Conservation (phyloP, 2,329 filamentous ascomycete genomes). For the Paecilomyces sp. region DNA sequence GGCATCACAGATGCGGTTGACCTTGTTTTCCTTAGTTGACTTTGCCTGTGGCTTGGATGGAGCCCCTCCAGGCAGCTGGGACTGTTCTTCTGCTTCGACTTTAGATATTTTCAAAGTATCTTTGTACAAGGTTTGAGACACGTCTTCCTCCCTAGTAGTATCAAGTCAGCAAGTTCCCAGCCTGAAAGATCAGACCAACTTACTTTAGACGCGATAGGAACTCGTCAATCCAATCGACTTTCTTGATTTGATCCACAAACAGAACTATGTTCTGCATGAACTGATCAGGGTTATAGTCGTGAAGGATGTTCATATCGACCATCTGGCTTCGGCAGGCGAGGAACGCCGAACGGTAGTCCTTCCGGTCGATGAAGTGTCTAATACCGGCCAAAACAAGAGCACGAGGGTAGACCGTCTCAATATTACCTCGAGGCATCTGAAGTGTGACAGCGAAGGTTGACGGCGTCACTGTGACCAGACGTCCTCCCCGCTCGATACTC, state of each 20-base stretch:
- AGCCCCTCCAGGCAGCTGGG: conserved; percentile 10
- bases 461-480: conserved; percentile 81
- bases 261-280: conserved; percentile 69
- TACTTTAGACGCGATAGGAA: conserved; percentile 81
- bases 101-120: conserved; percentile 59
- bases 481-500: conserved; percentile 82
- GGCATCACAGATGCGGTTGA: conserved; percentile 83
- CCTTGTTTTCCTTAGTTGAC: conserved; percentile 48
- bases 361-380: conserved; percentile 67
- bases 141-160: conserved; percentile 66
- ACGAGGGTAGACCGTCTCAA: conserved; percentile 90
- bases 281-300: conserved; percentile 82
- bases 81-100: conserved; percentile 16
- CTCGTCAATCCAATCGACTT: conserved; percentile 75
- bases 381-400: conserved; percentile 91
- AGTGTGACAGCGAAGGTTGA: conserved; percentile 77
- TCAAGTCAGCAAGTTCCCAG: conserved; percentile 16
- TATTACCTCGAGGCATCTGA: conserved; percentile 92
- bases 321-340: conserved; percentile 82
- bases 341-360: conserved; percentile 79
- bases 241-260: conserved; percentile 79
- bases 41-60: conserved; percentile 4
- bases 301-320: conserved; percentile 96
- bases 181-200: conserved; percentile 13
- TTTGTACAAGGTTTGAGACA: conserved; percentile 87